phyloP scores from a whole-genome alignment of 441 rosid genomes.

The Melastoma candidum region DNA sequence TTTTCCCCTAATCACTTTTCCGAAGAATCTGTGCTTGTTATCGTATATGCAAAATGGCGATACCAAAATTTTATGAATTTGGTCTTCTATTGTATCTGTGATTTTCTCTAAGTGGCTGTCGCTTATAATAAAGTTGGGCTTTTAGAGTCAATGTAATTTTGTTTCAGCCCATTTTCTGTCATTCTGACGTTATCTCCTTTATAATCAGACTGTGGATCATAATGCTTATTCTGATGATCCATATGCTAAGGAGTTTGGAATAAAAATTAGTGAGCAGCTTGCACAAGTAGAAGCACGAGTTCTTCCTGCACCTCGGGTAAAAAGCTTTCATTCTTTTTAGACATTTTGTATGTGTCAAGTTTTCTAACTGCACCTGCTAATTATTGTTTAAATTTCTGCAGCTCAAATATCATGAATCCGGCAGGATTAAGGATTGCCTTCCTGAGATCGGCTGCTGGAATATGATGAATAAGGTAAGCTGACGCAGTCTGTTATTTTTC shows the following conservation, averaged over 20 bases:
- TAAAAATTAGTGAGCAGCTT: slow-evolving; percentile 24
- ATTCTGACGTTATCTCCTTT: no score
- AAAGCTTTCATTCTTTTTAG: background rate
- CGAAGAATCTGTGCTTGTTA: no score
- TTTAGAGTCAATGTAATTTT: no score
- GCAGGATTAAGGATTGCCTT: slow-evolving; percentile 25
- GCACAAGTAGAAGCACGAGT: slow-evolving; percentile 33
- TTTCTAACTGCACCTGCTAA: no score
- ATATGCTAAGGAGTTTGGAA: slow-evolving; percentile 31
- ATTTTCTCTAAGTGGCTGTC: no score
- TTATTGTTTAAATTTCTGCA: slow-evolving; percentile 2
- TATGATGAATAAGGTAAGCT: slow-evolving; percentile 37
- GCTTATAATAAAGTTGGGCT: no score
- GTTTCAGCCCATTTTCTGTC: no score
- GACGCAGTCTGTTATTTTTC: background rate
- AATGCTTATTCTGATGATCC: slow-evolving; percentile 27
- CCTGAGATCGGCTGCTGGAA: slow-evolving; percentile 44
- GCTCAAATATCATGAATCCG: slow-evolving; percentile 33
- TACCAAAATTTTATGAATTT: no score
- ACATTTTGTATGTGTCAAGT: background rate
- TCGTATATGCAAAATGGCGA: no score
- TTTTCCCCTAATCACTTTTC: no score
- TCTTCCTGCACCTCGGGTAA: slow-evolving; percentile 40
- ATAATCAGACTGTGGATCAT: slow-evolving; percentile 26
- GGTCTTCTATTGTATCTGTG: no score